Conservation (phyloP, 2,329 filamentous ascomycete species). For the Xylariaceae sp. region DNA sequence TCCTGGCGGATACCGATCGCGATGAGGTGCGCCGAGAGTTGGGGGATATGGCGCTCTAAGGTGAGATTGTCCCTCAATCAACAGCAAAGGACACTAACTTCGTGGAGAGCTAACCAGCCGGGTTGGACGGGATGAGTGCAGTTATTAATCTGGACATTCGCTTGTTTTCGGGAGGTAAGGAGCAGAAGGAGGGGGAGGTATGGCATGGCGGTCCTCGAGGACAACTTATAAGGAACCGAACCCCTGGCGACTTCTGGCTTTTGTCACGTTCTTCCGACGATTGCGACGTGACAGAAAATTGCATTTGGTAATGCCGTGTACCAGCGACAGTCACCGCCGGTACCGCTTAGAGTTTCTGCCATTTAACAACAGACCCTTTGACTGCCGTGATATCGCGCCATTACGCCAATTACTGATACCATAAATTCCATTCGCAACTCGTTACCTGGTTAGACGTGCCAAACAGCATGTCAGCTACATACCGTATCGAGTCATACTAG, state of each 20-base stretch:
- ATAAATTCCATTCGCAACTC: slow-evolving; percentile 5
- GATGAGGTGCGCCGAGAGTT: neutral
- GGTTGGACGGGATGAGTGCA: neutral
- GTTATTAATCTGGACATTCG: slow-evolving; percentile 1
- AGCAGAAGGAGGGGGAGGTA: neutral
- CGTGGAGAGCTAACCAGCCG: slow-evolving; percentile 6
- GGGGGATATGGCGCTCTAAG: slow-evolving; percentile 1
- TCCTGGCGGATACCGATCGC: neutral
- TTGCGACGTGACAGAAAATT: slow-evolving; percentile 10
- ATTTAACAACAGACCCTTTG: neutral
- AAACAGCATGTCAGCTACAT: slow-evolving; percentile 1
- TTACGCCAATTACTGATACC: slow-evolving; percentile 18
- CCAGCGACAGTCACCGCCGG: slow-evolving; percentile 11
- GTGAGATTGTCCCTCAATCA: neutral
- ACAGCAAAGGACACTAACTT: neutral
- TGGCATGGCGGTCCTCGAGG: slow-evolving; percentile 5
- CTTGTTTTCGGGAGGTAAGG: neutral
- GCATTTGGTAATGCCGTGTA: slow-evolving; percentile 22
- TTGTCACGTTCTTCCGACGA: slow-evolving; percentile 8
- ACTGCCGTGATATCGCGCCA: slow-evolving; percentile 19
- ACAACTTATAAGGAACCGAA: slow-evolving; percentile 8
- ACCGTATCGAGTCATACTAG: slow-evolving; percentile 6
- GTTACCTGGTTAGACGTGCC: slow-evolving; percentile 7
- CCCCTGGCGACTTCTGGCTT: slow-evolving; percentile 10
- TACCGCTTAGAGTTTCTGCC: slow-evolving; percentile 16